Evolutionary conservation across 768 basidiomycete species (phyloP), one percentile per base, ranked within the genome.

Genomic region (Kwoniella sp.): DNA sequence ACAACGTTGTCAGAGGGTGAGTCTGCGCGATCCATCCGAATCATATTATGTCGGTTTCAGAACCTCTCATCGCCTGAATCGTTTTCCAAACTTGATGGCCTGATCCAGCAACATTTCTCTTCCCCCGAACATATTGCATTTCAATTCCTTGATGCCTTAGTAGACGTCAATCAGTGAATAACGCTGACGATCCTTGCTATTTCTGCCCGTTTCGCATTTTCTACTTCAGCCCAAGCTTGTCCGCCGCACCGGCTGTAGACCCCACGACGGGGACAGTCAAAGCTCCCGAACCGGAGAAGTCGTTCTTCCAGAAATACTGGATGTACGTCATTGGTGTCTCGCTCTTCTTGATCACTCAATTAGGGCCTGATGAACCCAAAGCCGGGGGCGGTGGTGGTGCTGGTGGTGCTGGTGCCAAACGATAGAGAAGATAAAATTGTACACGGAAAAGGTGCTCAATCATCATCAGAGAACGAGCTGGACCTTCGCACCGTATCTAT

Each of bases 301-400:
- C 86, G 12, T 91, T 93, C 79, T 60, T 92, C 46, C 89, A 91
- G 73, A 93, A 92, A 77, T 94, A 94, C 79, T 94, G 92, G 92
- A 83, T 92, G 79, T 92, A 92, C 71, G 85, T 91, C 37, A 81
- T 84, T 46, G 83, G 86, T 2, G 77, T 85, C 48, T 77, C 88
- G 10, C 73, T 88, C 19, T 85, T 86, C 48, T 51, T 63, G 15
- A 29, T 60, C 7, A 51, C 58, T 37, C 65, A 69, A 37, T 27
- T 73, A 33, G 71, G 55, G 12, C 68, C 68, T 12, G 71, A 64
- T 37, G 55, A 65, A n/a, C 64, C 68, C 19, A 53, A 40, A n/a
- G 8, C 40, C 17, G 40, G 40, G 3, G 40, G 40, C 17, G 40
- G 40, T 10, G 40, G 40, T 10, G 40, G 40, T 10, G 40, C 10